Conservation (phyloP, 2,329 filamentous ascomycete genomes). For the Pseudonectria foliicola region DNA sequence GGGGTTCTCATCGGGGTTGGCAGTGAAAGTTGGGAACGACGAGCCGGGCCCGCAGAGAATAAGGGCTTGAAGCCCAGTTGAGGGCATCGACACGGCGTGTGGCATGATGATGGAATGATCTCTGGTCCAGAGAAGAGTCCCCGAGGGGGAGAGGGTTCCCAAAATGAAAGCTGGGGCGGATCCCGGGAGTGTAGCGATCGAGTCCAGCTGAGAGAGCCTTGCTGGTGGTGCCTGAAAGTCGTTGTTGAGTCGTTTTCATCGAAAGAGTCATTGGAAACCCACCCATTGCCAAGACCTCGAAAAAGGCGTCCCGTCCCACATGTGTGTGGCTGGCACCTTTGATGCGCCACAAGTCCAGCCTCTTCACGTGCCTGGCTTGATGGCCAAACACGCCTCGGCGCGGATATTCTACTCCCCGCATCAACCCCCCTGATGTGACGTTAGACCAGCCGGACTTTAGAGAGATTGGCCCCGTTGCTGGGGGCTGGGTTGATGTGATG, state of each 20-base stretch:
- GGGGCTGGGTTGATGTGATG: conserved; percentile 21
- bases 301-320: conserved; percentile 18
- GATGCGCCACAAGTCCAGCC: background rate
- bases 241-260: conserved; percentile 13
- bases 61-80: conserved; percentile 72
- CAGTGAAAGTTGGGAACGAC: conserved; percentile 75
- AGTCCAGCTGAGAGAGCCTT: conserved; percentile 2
- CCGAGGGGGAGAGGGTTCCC: too few species aligned
- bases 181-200: background rate
- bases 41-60: conserved; percentile 79
- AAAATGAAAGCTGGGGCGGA: too few species aligned
- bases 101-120: conserved; percentile 48
- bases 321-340: conserved; percentile 14
- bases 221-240: conserved; percentile 1
- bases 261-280: conserved; percentile 22
- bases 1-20: conserved; percentile 70
- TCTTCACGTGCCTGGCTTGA: conserved; percentile 15
- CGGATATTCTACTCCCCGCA: conserved; percentile 22
- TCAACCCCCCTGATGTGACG: conserved; percentile 12
- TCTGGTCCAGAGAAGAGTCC: too few species aligned
- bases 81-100: conserved; percentile 65
- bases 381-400: conserved; percentile 14
- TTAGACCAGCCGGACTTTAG: conserved; percentile 20
- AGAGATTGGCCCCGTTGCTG: conserved; percentile 21
- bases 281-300: conserved; percentile 15